Evolutionary conservation across 352 stramenopile genomes (phyloP), one percentile per base, ranked within the genome.

Genomic region (Aphanomyces astaci): DNA sequence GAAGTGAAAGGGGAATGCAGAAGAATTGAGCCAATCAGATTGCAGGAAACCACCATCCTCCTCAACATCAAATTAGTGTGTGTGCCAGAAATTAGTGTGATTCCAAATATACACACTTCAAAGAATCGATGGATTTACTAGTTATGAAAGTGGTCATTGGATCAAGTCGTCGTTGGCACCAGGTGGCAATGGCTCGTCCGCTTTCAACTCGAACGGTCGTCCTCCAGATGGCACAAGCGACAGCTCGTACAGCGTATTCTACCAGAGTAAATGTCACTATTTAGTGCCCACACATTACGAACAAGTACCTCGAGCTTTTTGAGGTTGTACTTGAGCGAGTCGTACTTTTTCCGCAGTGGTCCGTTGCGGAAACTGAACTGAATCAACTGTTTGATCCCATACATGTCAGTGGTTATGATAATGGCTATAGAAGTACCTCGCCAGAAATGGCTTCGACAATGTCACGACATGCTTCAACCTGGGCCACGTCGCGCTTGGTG

Each of bases 351-450:
- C 33, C 95, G 82, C 45, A 98, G 60, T 15, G 83, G 78, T 0
- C 93, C 92, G 72, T 98, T 98, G 40, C 93, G 81, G 70, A 98
- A 98, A 73, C 98, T 93, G 67, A 98, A 98, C 77, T 97, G 79
- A 33, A 98, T 86, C 22, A 96, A 68, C 70, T 71, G 48, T n/a
- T n/a, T n/a, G n/a, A n/a, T n/a, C n/a, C n/a, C n/a, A n/a, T 7
- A 68, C 7, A 1, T 7, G 49, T 43, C 51, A 69, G 40, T 54
- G 17, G 46, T n/a, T 15, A 66, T 19, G 7, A 15, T n/a, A 30
- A n/a, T 10, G 24, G 27, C 19, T 25, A 0, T 4, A 2, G 15
- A 30, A 4, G 7, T 66, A 90, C 67, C 57, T 97, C 84, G 11
- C 92, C 87, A 1, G 90, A 88, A 51, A 98, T 94, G 25, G 85